Conservation (phyloP, 371 early-diverging fungal species). For the Rhizopus arrhizus region DNA sequence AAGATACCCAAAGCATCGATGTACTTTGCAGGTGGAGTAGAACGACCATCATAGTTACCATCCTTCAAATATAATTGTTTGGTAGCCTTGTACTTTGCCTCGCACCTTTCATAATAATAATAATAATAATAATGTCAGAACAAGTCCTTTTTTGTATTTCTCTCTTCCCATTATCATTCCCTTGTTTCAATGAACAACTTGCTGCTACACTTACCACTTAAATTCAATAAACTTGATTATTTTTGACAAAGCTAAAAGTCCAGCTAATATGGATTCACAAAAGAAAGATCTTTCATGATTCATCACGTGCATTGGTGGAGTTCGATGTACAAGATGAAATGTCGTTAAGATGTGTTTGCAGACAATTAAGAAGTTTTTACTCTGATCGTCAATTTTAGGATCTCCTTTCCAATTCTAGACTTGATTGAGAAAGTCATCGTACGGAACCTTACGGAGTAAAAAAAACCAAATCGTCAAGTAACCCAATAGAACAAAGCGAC, state of each 20-base stretch:
- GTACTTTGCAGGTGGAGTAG: constrained; percentile 13
- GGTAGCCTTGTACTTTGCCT: constrained; percentile 19
- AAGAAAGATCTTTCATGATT: constrained; percentile 13
- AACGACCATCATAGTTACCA: constrained; percentile 18
- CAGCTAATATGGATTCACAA: constrained; percentile 11
- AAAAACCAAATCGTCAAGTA: constrained; percentile 11
- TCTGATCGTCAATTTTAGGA: constrained; percentile 10
- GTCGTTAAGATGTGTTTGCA: constrained; percentile 17
- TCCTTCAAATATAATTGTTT: constrained; percentile 21
- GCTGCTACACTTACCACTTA: constrained; percentile 15
- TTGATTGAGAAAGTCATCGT: constrained; percentile 13
- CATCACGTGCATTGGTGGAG: constrained; percentile 17
- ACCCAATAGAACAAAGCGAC: constrained; percentile 12
- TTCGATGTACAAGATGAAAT: constrained; percentile 18
- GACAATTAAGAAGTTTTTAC: constrained; percentile 15
- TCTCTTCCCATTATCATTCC: constrained; percentile 8
- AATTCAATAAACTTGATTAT: constrained; percentile 14
- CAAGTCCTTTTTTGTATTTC: constrained; percentile 12
- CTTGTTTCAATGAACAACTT: constrained; percentile 6
- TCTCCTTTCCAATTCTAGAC: constrained; percentile 13
- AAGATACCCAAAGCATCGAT: constrained; percentile 16
- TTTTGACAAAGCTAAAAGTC: constrained; percentile 19
- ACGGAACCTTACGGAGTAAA: constrained; percentile 10
- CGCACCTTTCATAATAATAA: constrained; percentile 21
- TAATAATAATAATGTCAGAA: constrained; percentile 12